Evolutionary conservation across 23 red algal genomes (phyloP), one percentile per base, ranked within the genome.

Genomic region (Chondrus crispus): DNA sequence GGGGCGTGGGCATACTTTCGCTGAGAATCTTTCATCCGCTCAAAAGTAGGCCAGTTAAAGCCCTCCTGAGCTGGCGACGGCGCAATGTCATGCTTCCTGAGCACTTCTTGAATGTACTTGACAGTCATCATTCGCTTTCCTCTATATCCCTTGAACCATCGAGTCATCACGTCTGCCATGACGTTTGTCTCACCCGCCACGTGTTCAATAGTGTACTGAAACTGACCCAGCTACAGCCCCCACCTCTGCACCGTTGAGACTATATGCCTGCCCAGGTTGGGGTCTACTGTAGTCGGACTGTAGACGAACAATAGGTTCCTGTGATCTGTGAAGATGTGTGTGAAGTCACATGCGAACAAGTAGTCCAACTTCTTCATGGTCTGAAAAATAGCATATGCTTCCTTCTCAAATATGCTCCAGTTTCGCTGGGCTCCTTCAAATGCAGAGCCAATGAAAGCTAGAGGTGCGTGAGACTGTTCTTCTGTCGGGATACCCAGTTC

Each of bases 121-220:
- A n/a, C n/a, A n/a, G n/a, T n/a, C n/a, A n/a, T n/a, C n/a, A n/a
- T n/a, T n/a, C n/a, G n/a, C n/a, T n/a, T n/a, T n/a, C n/a, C n/a
- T n/a, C n/a, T n/a, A 63, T 83, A 83, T 11, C 18, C 1, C 33
- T 22, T 41, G 58, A 86, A 40, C 78, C 78, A 83, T 35, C 78
- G 1, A 73, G 55, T 86, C 38, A 70, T 68, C 0, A 86, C 70
- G 55, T 53, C 82, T 26, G 82, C 26, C 28, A 55, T 71, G 7
- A 45, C 37, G 14, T 86, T 86, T 71, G 37, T 22, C 5, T 86
- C 30, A 11, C 58, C 82, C 11, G 60, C 58, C 10, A 86, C 55
- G 53, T 86, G 82, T 42, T 86, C 82, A 26, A 86, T 86, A 35
- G 1, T 19, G 62, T 86, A 86, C 30, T 12, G 28, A 44, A 71